Conservation (phyloP, 331 rosid species). For the Arachis monticola region DNA sequence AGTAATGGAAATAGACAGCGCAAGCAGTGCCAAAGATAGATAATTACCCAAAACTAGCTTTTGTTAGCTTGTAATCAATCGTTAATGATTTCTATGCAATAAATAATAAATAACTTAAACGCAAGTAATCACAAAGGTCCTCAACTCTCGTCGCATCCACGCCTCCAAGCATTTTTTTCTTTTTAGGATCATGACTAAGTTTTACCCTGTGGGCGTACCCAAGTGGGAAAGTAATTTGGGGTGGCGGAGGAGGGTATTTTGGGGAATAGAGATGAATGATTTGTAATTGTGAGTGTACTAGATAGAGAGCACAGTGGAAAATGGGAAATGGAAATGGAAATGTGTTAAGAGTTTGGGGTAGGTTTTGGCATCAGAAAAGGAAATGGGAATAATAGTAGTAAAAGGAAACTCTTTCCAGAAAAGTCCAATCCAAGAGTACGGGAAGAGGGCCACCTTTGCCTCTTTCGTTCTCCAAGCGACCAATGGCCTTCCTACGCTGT, state of each 20-base stretch:
- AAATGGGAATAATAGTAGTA: slow-evolving; percentile 59
- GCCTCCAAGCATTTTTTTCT: slow-evolving; percentile 24
- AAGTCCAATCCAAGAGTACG: slow-evolving; percentile 97
- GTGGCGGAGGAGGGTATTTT: slow-evolving; percentile 36
- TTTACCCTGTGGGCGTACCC: slow-evolving; percentile 43
- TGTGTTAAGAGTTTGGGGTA: slow-evolving; percentile 29
- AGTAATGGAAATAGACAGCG: too few species aligned
- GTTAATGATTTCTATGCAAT: slow-evolving; percentile 40
- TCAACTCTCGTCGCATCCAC: background rate
- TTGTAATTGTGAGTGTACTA: background rate
- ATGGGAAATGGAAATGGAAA: background rate
- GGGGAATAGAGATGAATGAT: slow-evolving; percentile 24
- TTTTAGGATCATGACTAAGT: slow-evolving; percentile 22
- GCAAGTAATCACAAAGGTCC: slow-evolving; percentile 20
- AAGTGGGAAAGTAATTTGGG: slow-evolving; percentile 30
- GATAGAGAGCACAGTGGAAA: background rate
- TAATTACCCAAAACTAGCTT: slow-evolving; percentile 38
- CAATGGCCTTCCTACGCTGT: slow-evolving; percentile 56
- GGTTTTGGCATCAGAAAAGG: slow-evolving; percentile 62
- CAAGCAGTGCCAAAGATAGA: too few species aligned
- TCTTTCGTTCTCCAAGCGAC: slow-evolving; percentile 64
- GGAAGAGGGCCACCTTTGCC: slow-evolving; percentile 92
- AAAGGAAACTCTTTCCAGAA: slow-evolving; percentile 72
- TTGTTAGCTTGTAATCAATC: slow-evolving; percentile 38
- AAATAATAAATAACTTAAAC: slow-evolving; percentile 19